Base-by-base conservation (phyloP, 2,329 filamentous ascomycete genomes). In the Colletotrichum sp. region DNA sequence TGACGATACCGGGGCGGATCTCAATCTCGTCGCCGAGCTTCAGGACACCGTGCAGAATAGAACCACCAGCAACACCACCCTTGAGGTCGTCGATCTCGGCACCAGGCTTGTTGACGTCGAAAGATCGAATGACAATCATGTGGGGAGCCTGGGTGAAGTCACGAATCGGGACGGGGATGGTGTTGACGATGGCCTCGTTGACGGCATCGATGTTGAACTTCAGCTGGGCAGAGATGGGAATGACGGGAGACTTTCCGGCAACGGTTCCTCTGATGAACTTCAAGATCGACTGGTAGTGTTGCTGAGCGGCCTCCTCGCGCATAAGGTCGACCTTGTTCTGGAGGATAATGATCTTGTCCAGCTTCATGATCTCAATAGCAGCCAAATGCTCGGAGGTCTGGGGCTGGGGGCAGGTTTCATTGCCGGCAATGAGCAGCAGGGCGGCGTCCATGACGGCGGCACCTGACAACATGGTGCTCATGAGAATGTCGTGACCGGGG, bases 241-340 rank as follows among this genome's bases (percentile, higher is more conserved):
- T 98, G 84, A 99, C 95, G 71, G 97, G 97, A 62, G 96, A 92
- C 84, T 96, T 96, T 85, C 97, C 96, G 77, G 97, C 97, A 77
- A 98, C 96, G 39, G 97, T 99, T 83, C 97, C 97, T 84, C 97
- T 94, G 83, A 99, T 98, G 88, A 99, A 99, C 88, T 99, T 99
- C 82, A 98, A 91, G 80, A 99, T 99, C 2, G 96, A 98, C 87
- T 98, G 94, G 89, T 98, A 97, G 87, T 99, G 97, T 83, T 96
- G 92, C 83, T 95, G 92, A 65, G 98, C 97, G 78, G 94, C 95
- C 85, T 99, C 96, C 90, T 98, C 95, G 82, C 96, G 92, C 96
- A 99, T 99, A 81, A 99, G 88, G 85, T 99, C 97, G 82, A 99
- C 97, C 92, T 99, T 99, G 90, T 99, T 99, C 88, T 99, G 97